Base-by-base conservation (phyloP, 306 rosid species). In the Acacia crassicarpa region DNA sequence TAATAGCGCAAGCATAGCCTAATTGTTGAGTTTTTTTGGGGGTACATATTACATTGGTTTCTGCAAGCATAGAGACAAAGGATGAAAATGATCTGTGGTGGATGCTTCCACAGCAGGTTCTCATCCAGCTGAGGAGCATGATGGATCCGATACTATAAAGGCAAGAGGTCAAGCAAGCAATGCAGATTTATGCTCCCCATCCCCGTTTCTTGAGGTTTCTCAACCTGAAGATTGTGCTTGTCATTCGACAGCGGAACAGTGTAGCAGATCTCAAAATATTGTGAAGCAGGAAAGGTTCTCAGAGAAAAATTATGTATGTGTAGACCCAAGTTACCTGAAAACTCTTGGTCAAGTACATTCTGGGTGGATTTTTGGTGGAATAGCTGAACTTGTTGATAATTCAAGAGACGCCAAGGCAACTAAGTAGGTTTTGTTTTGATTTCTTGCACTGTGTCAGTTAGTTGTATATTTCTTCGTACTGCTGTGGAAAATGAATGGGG, bases 361-460 rank as follows among this genome's bases (percentile, higher is more conserved):
- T 68, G 91, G 91, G 70, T 89, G 92, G 92, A 74, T 89, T 71
- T 89, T 89, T 81, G 91, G 92, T 61, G 92, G 81, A 85, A 82
- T 89, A 76, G 92, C 91, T 43, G 92, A 89, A 86, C 91, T 89
- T 79, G 87, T 87, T 79, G 92, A 89, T 66, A 89, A 89, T 79
- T 85, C 92, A 27, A 77, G 85, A 66, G 92, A 87, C 78, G 91
- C 92, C 44, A 83, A 87, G 84, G 89, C 91, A 62, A 77, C 89
- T 19, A 89, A 89, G 91, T 89, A 67, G 53, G 92, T 87, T 81
- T 80, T 81, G 54, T 72, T 81, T 83, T 27, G 66, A 10, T 76
- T 81, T 67, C 54, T 70, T 54, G 61, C 9, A 22, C 71, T 20
- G 19, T 51, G 23, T 68, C 54, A 45, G 44, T 74, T 73, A 41